Conservation (phyloP, 768 basidiomycete species). For the Serpula lacrymans region DNA sequence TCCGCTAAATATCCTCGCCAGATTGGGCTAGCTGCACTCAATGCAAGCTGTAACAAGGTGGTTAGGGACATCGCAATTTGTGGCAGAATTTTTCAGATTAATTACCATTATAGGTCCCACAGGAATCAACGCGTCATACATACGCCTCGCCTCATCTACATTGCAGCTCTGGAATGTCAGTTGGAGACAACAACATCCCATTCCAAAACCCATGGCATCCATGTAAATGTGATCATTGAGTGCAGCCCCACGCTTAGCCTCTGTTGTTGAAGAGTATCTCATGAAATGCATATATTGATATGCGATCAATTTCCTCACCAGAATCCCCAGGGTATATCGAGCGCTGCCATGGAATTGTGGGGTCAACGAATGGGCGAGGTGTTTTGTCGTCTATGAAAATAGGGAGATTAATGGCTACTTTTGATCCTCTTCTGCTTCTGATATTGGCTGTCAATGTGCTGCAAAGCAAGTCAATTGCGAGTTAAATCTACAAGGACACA, state of each 20-base stretch:
- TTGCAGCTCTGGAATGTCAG: slow-evolving; percentile 97
- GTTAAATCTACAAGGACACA: slow-evolving; percentile 21
- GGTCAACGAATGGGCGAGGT: slow-evolving; percentile 86
- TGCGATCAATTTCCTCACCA: slow-evolving; percentile 43
- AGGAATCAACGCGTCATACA: slow-evolving; percentile 96
- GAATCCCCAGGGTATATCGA: slow-evolving; percentile 79
- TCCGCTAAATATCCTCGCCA: slow-evolving; percentile 95
- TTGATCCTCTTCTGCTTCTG: slow-evolving; percentile 82
- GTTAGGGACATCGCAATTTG: background rate
- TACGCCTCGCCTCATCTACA: slow-evolving; percentile 83
- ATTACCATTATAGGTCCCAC: slow-evolving; percentile 92
- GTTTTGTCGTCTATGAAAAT: slow-evolving; percentile 87
- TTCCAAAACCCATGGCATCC: slow-evolving; percentile 99
- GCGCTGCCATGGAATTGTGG: slow-evolving; percentile 87
- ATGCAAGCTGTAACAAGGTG: slow-evolving; percentile 61
- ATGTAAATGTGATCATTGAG: slow-evolving; percentile 90
- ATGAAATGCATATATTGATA: slow-evolving; percentile 8
- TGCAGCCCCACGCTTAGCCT: slow-evolving; percentile 89
- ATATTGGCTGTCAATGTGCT: slow-evolving; percentile 99
- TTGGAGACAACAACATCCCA: slow-evolving; percentile 98
- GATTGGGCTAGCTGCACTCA: slow-evolving; percentile 91
- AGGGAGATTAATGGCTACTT: slow-evolving; percentile 94
- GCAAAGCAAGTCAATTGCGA: slow-evolving; percentile 12
- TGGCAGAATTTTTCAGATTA: slow-evolving; percentile 7
- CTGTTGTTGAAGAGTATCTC: slow-evolving; percentile 31